Evolutionary conservation across 1,139 yeast species (phyloP).

Genomic region (Suhomyces bolitotheri): DNA sequence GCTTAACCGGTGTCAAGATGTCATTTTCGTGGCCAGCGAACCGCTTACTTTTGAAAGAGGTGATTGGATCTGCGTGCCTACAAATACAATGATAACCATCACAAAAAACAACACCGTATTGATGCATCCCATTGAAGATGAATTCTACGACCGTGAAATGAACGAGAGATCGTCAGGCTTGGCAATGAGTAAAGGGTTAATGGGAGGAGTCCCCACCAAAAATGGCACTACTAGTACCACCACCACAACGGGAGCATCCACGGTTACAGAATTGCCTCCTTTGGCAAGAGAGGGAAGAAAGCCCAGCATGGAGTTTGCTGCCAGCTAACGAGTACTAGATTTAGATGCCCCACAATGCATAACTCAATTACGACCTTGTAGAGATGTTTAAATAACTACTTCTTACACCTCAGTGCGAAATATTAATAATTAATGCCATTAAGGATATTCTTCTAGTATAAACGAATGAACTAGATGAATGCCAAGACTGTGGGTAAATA

Average conservation of each 20-base stretch:
- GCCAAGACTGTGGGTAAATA: not conserved
- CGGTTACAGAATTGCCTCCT: constrained; percentile 71
- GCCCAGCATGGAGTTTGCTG: constrained; percentile 6
- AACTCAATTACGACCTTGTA: too few species aligned
- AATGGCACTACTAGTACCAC: constrained; percentile 2
- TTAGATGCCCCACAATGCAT: not conserved
- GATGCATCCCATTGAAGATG: constrained; percentile 88
- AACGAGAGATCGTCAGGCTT: constrained; percentile 71
- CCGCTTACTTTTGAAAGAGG: constrained; percentile 95
- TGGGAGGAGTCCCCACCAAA: constrained; percentile 59
- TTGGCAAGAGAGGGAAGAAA: constrained; percentile 81
- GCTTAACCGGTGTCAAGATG: constrained; percentile 86
- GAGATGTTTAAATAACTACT: too few species aligned
- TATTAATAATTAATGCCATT: too few species aligned
- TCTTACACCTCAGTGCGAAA: too few species aligned
- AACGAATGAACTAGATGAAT: not conserved
- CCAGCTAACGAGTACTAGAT: constrained; percentile 1
- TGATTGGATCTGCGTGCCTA: constrained; percentile 97
- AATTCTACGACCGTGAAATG: constrained; percentile 72
- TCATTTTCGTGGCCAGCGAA: constrained; percentile 94
- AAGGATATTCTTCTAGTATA: not conserved
- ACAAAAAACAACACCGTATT: constrained; percentile 77
- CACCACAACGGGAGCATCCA: constrained; percentile 33
- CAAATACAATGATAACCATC: constrained; percentile 84
- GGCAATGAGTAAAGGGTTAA: constrained; percentile 88